These are phyloP conservation scores for Pyrrhoderma noxium DNA, from an alignment of 1,284 basidiomycete species.

Conservation along the genomic window DNA sequence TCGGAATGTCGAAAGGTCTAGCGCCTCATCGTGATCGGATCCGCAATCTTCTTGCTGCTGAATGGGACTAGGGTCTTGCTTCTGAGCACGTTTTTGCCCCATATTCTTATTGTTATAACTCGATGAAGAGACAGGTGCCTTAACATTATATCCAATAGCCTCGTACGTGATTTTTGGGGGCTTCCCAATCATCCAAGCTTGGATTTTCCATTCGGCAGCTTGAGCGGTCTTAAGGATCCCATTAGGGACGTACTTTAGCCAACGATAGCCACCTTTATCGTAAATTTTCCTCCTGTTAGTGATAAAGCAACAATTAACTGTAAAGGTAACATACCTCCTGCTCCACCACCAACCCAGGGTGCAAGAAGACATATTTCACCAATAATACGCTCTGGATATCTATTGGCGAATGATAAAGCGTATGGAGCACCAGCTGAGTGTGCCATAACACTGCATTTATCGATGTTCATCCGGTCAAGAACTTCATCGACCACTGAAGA, in stretches of 20 bases:
- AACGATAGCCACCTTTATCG: slow-evolving; percentile 73
- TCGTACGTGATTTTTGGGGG: slow-evolving; percentile 76
- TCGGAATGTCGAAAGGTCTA: slow-evolving; percentile 1
- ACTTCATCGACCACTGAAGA: slow-evolving; percentile 85
- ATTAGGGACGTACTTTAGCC: slow-evolving; percentile 95
- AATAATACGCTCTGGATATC: slow-evolving; percentile 63
- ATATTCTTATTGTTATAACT: slow-evolving; percentile 26
- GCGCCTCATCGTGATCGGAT: background rate
- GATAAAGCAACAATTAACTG: slow-evolving; percentile 11
- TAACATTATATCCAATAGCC: slow-evolving; percentile 68
- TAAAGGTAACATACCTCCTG: slow-evolving; percentile 50
- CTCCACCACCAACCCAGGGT: slow-evolving; percentile 92
- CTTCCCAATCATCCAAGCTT: slow-evolving; percentile 94
- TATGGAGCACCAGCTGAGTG: slow-evolving; percentile 98
- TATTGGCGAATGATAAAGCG: slow-evolving; percentile 80
- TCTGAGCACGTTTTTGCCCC: background rate
- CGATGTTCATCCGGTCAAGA: slow-evolving; percentile 71
- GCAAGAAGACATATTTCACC: slow-evolving; percentile 88
- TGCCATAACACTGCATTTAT: slow-evolving; percentile 84
- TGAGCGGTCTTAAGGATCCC: slow-evolving; percentile 91
- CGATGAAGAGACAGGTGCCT: slow-evolving; percentile 25
- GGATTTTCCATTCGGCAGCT: slow-evolving; percentile 94
- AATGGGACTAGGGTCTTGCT: background rate
- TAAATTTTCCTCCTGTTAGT: background rate
- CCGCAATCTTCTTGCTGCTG: background rate